A percentile compares a stretch with the other conserved stretches of the same genome.
Evolutionary conservation across 2,329 filamentous ascomycete genomes (phyloP).

Genomic region (Ophiostoma sp.): DNA sequence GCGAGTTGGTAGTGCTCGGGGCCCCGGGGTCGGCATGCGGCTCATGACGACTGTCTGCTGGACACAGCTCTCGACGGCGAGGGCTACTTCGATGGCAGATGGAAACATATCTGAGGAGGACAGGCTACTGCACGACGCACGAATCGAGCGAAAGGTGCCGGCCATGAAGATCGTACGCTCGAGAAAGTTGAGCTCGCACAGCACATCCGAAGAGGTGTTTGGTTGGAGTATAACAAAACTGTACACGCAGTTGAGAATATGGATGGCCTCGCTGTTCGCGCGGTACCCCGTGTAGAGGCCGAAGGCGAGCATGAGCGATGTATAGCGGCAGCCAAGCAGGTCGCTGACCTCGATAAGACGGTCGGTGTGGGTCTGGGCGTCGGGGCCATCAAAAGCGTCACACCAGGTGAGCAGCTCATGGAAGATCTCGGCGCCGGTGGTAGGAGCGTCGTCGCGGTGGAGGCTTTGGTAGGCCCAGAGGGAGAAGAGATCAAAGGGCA

Average conservation of each 20-base stretch:
- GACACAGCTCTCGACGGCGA: slow-evolving; percentile 11
- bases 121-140: neutral
- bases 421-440: slow-evolving; percentile 15
- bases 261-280: neutral
- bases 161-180: slow-evolving; percentile 16
- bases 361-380: neutral
- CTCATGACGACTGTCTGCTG: neutral
- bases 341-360: slow-evolving; percentile 4
- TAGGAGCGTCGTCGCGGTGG: neutral
- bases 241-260: slow-evolving; percentile 14
- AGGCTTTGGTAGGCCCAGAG: slow-evolving; percentile 13
- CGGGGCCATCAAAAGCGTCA: slow-evolving; percentile 10
- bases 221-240: neutral
- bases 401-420: slow-evolving; percentile 11
- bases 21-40: neutral
- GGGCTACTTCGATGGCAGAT: slow-evolving; percentile 10
- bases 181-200: slow-evolving; percentile 1
- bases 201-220: neutral
- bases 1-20: no score
- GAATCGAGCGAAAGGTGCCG: slow-evolving; percentile 9
- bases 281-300: neutral
- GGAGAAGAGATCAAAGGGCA: slow-evolving; percentile 6
- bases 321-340: slow-evolving; percentile 11
- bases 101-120: slow-evolving; percentile 12
- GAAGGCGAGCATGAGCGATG: slow-evolving; percentile 16